phyloP scores from a whole-genome alignment of 2,329 filamentous ascomycete species.

The Penicillium capsulatum region DNA sequence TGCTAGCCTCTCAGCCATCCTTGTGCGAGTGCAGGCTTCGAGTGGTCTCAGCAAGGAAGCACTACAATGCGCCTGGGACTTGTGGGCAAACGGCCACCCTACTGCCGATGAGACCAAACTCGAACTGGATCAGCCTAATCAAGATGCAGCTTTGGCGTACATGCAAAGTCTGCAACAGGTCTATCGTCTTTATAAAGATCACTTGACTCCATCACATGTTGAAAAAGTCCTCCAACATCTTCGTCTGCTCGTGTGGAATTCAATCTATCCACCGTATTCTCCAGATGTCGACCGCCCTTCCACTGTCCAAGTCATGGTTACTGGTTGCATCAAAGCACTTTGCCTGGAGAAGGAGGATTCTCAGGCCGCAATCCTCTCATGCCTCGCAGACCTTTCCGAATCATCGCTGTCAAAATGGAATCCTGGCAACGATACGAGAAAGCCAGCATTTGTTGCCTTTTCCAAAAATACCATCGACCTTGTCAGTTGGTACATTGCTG shows the following conservation, averaged over 20 bases:
- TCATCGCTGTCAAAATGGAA: constrained; percentile 50
- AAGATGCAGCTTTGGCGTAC: constrained; percentile 82
- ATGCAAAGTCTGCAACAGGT: constrained; percentile 70
- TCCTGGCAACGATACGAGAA: constrained; percentile 39
- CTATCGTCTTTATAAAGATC: constrained; percentile 66
- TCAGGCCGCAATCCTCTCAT: constrained; percentile 35
- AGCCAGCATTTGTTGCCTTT: constrained; percentile 82
- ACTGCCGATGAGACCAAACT: constrained; percentile 41
- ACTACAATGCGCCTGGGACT: constrained; percentile 60
- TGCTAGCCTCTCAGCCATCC: constrained; percentile 61
- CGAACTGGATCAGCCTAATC: constrained; percentile 59
- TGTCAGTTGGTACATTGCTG: constrained; percentile 46
- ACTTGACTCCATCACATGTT: constrained; percentile 60
- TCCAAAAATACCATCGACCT: constrained; percentile 76
- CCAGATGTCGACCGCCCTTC: constrained; percentile 39
- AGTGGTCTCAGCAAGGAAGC: constrained; percentile 45
- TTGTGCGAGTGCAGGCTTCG: constrained; percentile 46
- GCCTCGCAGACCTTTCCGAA: constrained; percentile 64
- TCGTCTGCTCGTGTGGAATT: constrained; percentile 67
- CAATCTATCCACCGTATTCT: constrained; percentile 46
- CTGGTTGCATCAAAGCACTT: constrained; percentile 34
- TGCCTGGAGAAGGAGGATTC: constrained; percentile 37
- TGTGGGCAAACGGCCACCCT: constrained; percentile 67
- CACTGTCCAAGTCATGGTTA: constrained; percentile 32
- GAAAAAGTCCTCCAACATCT: constrained; percentile 67